A percentile compares a stretch with the other conserved stretches of the same genome.
Conservation (phyloP, 768 basidiomycete species). For the Kwoniella europaea region DNA sequence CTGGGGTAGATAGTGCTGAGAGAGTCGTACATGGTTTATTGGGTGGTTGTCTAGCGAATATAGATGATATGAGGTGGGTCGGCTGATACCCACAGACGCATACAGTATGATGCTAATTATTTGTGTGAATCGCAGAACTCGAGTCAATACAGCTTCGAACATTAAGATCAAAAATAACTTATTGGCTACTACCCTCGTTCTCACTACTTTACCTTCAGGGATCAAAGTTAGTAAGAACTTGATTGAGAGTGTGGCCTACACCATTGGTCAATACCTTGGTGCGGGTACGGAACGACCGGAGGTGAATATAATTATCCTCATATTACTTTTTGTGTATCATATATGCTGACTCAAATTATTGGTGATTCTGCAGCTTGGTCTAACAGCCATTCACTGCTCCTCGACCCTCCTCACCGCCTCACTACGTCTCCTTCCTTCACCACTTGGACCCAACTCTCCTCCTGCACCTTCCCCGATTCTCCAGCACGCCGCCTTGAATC, state of each 20-base stretch:
- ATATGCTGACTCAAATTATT: no score
- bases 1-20: constrained; percentile 53
- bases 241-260: constrained; percentile 81
- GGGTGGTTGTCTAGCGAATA: constrained; percentile 80
- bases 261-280: constrained; percentile 78
- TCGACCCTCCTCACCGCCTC: constrained; percentile 81
- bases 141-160: constrained; percentile 73
- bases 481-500: constrained; percentile 70
- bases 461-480: constrained; percentile 59
- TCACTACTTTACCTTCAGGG: constrained; percentile 75
- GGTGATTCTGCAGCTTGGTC: no score
- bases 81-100: not conserved
- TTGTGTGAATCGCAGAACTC: constrained; percentile 64
- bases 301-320: no score
- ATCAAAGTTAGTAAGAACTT: constrained; percentile 73
- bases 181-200: constrained; percentile 78
- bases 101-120: no score
- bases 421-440: constrained; percentile 64
- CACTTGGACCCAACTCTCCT: constrained; percentile 46
- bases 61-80: constrained; percentile 88
- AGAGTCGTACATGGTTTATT: constrained; percentile 71
- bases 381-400: constrained; percentile 88
- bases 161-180: constrained; percentile 91
- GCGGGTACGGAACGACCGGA: constrained; percentile 66
- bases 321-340: no score